Evolutionary conservation across 495 filamentous ascomycete genomes (phyloP), one percentile per base, ranked within the genome.

Genomic region (Filosporella fistucella): DNA sequence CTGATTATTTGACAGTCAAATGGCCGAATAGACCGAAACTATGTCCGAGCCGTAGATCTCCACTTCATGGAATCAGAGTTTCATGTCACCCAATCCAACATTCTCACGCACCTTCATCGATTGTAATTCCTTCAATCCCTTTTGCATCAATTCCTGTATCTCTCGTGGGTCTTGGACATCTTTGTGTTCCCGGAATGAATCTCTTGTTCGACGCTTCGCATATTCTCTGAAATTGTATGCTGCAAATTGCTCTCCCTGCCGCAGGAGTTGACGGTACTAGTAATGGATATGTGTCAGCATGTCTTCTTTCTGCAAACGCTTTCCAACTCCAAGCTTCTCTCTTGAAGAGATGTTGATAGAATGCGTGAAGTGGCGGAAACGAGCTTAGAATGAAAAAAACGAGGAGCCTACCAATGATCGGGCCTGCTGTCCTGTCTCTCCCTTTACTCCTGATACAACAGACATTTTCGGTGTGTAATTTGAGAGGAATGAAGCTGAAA

Each of bases 151-250:
- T 62, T 93, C 88, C 64, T 96, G 89, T 63, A 94, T 76, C 67
- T 74, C 71, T 53, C 90, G 72, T 35, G 66, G 63, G 42, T 93
- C 91, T 49, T 87, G 78, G 11, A 76, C 72, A 50, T 71, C 70
- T 45, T 74, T 75, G 61, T 94, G 76, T 64, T 91, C 90, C 47
- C 86, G 78, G 64, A 98, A 98, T 9, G 87, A 80, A 71, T 96
- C 93, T 58, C 72, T 72, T 57, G 93, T 91, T 61, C 93, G 78
- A 47, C 94, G 82, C 63, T 80, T 87, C 23, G 94, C 91, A 68
- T 96, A 98, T 58, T 97, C 91, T 62, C 93, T 81, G 76, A 96
- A 98, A 66, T 96, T 97, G 75, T 96, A 98, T 51, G 83, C 76
- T 42, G 90, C 81, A 66, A 97, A 98, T 56, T 94, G 86, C 41